These are phyloP conservation scores for Coprinopsis cinerea DNA, from an alignment of 768 basidiomycete species.

Conservation along the genomic window DNA sequence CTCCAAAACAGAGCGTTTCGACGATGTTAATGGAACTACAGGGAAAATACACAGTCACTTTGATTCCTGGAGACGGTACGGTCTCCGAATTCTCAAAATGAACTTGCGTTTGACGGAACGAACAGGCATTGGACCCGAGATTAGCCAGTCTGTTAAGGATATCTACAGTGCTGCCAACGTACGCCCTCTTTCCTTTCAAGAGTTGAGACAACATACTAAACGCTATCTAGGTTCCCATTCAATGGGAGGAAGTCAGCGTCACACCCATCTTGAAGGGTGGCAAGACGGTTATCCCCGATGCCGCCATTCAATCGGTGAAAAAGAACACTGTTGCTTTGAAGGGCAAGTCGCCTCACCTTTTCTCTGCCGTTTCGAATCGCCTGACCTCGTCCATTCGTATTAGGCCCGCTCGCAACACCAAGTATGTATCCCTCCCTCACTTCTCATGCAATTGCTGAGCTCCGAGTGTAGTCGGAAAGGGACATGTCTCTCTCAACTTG, in stretches of 20 bases:
- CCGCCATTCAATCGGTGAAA: conserved; percentile 85
- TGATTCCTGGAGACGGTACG: conserved; percentile 95
- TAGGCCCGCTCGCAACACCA: conserved; percentile 94
- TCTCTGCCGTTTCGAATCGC: not conserved
- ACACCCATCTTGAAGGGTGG: conserved; percentile 90
- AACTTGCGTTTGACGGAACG: not conserved
- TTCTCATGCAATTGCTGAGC: conserved; percentile 8
- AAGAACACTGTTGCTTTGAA: conserved; percentile 98
- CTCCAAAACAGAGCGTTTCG: too few relatives aligned
- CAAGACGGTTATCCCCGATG: conserved; percentile 94
- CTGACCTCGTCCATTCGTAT: conserved; percentile 6
- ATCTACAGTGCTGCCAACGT: conserved; percentile 90
- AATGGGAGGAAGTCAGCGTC: conserved; percentile 99
- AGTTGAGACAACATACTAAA: conserved; percentile 6
- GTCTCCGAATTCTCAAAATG: not conserved
- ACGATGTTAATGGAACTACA: conserved; percentile 23
- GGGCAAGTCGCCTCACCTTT: conserved; percentile 42
- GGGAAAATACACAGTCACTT: conserved; percentile 96
- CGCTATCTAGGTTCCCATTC: conserved; percentile 78
- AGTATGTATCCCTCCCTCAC: conserved; percentile 48
- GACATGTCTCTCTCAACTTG: conserved; percentile 96
- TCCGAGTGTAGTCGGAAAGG: conserved; percentile 78
- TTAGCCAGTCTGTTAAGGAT: conserved; percentile 90
- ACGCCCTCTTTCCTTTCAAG: conserved; percentile 12
- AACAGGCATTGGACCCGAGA: conserved; percentile 96